Evolutionary conservation across 2,329 filamentous ascomycete genomes (phyloP).

Genomic region (Exophiala alcalophila): DNA sequence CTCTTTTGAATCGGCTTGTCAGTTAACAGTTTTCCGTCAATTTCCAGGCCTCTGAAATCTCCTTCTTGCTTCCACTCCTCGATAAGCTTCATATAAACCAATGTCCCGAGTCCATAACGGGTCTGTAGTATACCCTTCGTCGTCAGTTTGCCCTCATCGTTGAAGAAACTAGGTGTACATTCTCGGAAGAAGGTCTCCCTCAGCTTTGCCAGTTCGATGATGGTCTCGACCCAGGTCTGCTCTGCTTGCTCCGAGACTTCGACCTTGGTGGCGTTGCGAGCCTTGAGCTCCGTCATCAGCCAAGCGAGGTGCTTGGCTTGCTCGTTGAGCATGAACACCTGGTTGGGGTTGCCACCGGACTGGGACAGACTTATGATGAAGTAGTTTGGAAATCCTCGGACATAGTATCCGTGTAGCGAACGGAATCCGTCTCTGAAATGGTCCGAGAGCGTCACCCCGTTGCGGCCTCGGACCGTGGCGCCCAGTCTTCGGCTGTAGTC

Average conservation of each 20-base stretch:
- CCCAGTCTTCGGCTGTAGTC: slow-evolving; percentile 11
- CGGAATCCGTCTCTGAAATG: slow-evolving; percentile 28
- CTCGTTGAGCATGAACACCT: slow-evolving; percentile 13
- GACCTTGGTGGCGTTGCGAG: slow-evolving; percentile 10
- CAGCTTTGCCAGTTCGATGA: slow-evolving; percentile 8
- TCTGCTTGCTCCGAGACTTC: slow-evolving; percentile 18
- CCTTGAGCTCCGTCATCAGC: slow-evolving; percentile 10
- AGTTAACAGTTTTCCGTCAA: too few relatives aligned
- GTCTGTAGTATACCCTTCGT: neutral
- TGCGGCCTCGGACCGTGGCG: slow-evolving; percentile 30
- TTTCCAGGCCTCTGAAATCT: slow-evolving; percentile 15
- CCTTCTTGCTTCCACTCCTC: slow-evolving; percentile 13
- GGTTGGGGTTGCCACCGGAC: slow-evolving; percentile 13
- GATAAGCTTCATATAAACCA: slow-evolving; percentile 12
- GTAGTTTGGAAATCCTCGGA: slow-evolving; percentile 19
- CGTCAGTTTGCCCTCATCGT: slow-evolving; percentile 15
- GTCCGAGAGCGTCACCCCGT: slow-evolving; percentile 26
- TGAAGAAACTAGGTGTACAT: too few relatives aligned
- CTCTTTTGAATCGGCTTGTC: too few relatives aligned
- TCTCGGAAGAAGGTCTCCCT: slow-evolving; percentile 8
- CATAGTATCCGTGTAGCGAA: slow-evolving; percentile 17
- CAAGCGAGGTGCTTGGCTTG: slow-evolving; percentile 16
- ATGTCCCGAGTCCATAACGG: slow-evolving; percentile 12
- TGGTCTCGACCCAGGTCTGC: slow-evolving; percentile 15
- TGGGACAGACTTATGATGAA: slow-evolving; percentile 14